Evolutionary conservation across 306 rosid species (phyloP), one percentile per base, ranked within the genome.

Genomic region (Chamaecrista fasciculata): DNA sequence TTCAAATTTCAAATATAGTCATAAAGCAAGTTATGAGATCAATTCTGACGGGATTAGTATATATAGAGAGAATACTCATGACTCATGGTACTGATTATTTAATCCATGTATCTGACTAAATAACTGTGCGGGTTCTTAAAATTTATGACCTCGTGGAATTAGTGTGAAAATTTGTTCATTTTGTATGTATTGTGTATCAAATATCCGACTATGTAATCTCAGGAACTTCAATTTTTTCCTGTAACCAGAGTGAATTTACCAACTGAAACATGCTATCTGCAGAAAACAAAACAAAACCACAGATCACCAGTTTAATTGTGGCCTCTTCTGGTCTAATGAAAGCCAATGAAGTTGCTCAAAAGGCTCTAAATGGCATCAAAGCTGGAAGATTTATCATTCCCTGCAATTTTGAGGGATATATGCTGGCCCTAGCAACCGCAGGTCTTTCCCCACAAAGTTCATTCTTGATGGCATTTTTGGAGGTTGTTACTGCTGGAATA

Each of bases 381-480:
- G 70, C 77, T 66, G 97, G 90, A 16, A 71, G 84, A 55, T 93
- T 93, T 75, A 49, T 74, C 28, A 64, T 93, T 56, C 79, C 90
- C 58, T 93, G 98, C 84, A 93, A 93, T 86, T 72, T 83, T 44
- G 97, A 85, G 81, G 98, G 98, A 48, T 3, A 66, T 36, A 72
- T 89, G 10, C 68, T 90, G 76, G 56, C 96, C 49, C 58, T 90
- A 36, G 86, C 89, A 69, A 93, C 98, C 62, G 81, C 97, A 15
- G 98, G 98, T 53, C 62, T 88, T 52, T 82, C 97, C 15, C 97
- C 98, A 46, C 98, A 90, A 77, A 88, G 95, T 72, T 93, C 98
- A 34, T 80, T 76, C 66, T 24, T 81, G 19, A 85, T 90, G 96
- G 98, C 98, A 23, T 90, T 86, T 66, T 34, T 88, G 55, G 97